Percentiles rank a stretch among this genome's conserved stretches.
Evolutionary conservation across 768 basidiomycete species (phyloP).

Genomic region (Naganishia randhawae): DNA sequence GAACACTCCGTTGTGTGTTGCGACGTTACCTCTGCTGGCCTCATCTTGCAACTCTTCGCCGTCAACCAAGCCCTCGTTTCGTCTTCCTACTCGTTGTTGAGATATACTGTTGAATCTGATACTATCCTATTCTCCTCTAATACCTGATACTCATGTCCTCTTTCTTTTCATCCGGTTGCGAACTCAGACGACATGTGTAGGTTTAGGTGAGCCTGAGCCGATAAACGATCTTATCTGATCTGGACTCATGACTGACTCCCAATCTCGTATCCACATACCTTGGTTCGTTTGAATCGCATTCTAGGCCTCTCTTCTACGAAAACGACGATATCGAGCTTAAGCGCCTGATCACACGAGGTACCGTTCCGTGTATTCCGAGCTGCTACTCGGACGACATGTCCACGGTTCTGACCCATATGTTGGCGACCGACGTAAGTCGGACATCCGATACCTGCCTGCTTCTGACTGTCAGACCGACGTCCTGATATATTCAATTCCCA

Average conservation of each 20-base stretch:
- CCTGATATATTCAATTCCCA: too few relatives aligned
- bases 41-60: too few relatives aligned
- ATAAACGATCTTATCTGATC: background rate
- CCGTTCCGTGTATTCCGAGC: background rate
- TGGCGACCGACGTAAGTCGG: background rate
- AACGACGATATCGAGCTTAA: background rate
- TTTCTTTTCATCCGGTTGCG: background rate
- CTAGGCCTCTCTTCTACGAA: background rate
- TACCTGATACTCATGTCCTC: too few relatives aligned
- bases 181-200: conserved; percentile 84
- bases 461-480: too few relatives aligned
- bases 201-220: background rate
- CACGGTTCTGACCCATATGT: background rate
- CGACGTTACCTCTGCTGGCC: too few relatives aligned
- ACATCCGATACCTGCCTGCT: background rate
- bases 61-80: background rate
- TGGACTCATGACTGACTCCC: background rate
- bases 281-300: too few relatives aligned
- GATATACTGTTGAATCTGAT: too few relatives aligned
- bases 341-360: background rate
- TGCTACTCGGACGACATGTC: background rate
- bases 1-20: too few relatives aligned
- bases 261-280: background rate
- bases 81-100: too few relatives aligned
- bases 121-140: too few relatives aligned